A percentile compares a stretch with the other conserved stretches of the same genome.
phyloP scores from a whole-genome alignment of 768 basidiomycete species.

The Inosperma sp. region DNA sequence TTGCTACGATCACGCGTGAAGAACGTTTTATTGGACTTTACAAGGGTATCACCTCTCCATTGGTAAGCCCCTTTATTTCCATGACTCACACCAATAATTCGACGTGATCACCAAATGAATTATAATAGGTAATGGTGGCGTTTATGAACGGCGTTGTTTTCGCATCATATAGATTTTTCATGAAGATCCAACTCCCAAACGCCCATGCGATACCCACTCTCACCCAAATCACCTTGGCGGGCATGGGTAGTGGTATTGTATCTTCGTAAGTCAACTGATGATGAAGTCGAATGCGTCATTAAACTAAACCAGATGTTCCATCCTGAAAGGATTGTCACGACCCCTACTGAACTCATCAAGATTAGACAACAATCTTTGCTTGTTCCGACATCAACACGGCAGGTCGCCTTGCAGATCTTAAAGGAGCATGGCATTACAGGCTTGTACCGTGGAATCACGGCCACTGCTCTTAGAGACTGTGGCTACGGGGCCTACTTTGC shows the following conservation, averaged over 20 bases:
- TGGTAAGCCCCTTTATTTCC: constrained; percentile 45
- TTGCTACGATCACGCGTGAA: constrained; percentile 63
- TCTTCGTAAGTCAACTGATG: constrained; percentile 57
- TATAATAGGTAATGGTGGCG: constrained; percentile 56
- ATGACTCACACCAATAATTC: background rate
- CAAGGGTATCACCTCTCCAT: constrained; percentile 75
- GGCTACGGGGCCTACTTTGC: constrained; percentile 87
- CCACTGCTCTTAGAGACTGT: constrained; percentile 71
- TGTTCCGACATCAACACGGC: constrained; percentile 42
- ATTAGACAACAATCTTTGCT: constrained; percentile 70
- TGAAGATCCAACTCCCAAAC: constrained; percentile 56
- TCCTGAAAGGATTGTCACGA: constrained; percentile 66
- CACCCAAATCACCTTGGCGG: constrained; percentile 70
- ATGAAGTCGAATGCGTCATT: background rate
- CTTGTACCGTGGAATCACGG: constrained; percentile 70
- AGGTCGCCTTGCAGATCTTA: constrained; percentile 55
- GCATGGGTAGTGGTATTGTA: constrained; percentile 73
- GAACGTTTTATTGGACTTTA: constrained; percentile 66
- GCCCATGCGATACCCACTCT: constrained; percentile 54
- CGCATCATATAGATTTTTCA: constrained; percentile 75
- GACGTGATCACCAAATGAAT: too few relatives aligned
- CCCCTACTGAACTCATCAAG: constrained; percentile 86
- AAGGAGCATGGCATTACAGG: constrained; percentile 54
- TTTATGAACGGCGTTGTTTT: constrained; percentile 86
- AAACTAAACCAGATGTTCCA: too few relatives aligned